A percentile compares a stretch with the other conserved stretches of the same genome.
Conservation (phyloP, 164 flowering plant species). For the Dillenia suffruticosa region DNA sequence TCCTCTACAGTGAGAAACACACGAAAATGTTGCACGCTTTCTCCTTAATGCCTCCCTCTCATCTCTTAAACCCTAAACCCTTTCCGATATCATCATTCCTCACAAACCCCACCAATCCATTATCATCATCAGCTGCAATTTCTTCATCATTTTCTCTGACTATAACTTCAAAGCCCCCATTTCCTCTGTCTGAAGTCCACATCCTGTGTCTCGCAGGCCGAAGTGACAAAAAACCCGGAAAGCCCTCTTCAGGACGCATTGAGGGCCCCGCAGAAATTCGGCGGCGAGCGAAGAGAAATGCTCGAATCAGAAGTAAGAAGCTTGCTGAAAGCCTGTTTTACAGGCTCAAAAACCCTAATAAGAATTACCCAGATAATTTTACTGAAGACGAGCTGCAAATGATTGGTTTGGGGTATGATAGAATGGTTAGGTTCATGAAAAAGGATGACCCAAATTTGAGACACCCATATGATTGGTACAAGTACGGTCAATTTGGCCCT, state of each 20-base stretch:
- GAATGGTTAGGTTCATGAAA: slow-evolving; percentile 89
- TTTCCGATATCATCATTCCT: slow-evolving; percentile 12
- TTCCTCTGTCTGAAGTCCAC: background rate
- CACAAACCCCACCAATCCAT: slow-evolving; percentile 1
- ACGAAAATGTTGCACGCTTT: too few relatives aligned
- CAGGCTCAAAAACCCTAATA: slow-evolving; percentile 73
- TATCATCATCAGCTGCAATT: too few relatives aligned
- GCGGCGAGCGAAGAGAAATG: slow-evolving; percentile 52
- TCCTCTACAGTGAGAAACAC: too few relatives aligned
- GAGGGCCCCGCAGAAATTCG: slow-evolving; percentile 64
- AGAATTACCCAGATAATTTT: slow-evolving; percentile 67
- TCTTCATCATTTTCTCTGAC: background rate
- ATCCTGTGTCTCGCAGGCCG: slow-evolving; percentile 42
- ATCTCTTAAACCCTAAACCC: slow-evolving; percentile 61
- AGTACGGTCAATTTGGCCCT: slow-evolving; percentile 90
- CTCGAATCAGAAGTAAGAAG: slow-evolving; percentile 43
- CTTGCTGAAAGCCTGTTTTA: slow-evolving; percentile 70
- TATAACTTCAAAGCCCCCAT: slow-evolving; percentile 14
- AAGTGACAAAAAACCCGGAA: slow-evolving; percentile 62
- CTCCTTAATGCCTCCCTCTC: too few relatives aligned
- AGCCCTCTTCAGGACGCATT: slow-evolving; percentile 48
- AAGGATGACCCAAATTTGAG: slow-evolving; percentile 77
- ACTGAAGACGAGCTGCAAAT: slow-evolving; percentile 69
- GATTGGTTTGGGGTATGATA: slow-evolving; percentile 89
- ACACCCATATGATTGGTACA: slow-evolving; percentile 95